Conservation (phyloP, 2,329 filamentous ascomycete species). For the Chaetothyriales sp. region DNA sequence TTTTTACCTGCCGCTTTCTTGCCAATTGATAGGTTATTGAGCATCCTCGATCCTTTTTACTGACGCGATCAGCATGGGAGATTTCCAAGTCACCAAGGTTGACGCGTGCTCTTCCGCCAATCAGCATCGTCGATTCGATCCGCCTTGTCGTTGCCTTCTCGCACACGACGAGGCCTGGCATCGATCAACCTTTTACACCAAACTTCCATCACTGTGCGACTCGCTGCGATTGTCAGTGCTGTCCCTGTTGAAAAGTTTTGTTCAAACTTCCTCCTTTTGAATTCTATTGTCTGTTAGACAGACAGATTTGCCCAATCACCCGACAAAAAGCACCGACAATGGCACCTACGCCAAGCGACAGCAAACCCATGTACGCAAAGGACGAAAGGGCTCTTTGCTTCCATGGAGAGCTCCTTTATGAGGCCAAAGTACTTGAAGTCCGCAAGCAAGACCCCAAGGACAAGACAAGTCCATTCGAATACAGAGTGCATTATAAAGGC, state of each 20-base stretch:
- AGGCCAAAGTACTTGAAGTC: conserved; percentile 85
- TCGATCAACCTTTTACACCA: too few species aligned
- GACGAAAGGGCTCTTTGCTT: conserved; percentile 95
- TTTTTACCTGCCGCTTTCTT: too few species aligned
- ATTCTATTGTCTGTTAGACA: neutral
- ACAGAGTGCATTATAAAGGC: conserved; percentile 95
- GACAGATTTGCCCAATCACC: neutral
- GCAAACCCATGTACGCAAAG: conserved; percentile 45
- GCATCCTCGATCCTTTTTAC: too few species aligned
- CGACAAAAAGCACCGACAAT: conserved; percentile 38
- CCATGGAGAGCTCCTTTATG: conserved; percentile 92
- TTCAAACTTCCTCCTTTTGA: neutral
- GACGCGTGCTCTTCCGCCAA: neutral
- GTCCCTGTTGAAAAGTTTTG: neutral
- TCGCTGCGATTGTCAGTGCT: neutral
- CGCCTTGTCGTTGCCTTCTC: neutral
- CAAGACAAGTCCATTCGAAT: conserved; percentile 65
- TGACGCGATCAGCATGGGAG: too few species aligned
- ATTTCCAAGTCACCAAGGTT: too few species aligned
- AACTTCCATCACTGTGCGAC: neutral
- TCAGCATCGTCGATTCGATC: neutral
- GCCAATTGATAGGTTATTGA: too few species aligned
- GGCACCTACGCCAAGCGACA: conserved; percentile 34
- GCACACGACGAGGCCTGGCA: neutral
- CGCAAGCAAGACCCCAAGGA: conserved; percentile 48